phyloP scores from a whole-genome alignment of 371 early-diverging fungal species.

The Amoeboaphelidium occidentale region DNA sequence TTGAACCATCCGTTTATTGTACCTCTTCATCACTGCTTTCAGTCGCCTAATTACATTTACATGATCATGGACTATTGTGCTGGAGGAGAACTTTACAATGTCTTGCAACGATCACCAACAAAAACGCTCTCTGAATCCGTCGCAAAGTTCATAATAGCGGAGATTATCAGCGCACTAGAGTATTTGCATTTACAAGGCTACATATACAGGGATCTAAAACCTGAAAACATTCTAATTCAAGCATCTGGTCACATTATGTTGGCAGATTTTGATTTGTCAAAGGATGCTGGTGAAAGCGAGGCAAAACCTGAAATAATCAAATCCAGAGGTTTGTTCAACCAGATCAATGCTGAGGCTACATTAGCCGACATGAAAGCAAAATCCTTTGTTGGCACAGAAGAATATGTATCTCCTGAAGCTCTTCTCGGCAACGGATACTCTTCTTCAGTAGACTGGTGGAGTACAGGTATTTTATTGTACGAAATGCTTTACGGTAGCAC shows the following conservation, averaged over 20 bases:
- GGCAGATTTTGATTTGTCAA: conserved; percentile 86
- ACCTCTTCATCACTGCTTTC: conserved; percentile 84
- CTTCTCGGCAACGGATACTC: conserved; percentile 75
- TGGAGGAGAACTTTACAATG: conserved; percentile 43
- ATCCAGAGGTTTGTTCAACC: conserved; percentile 21
- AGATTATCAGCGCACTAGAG: conserved; percentile 75
- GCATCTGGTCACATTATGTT: conserved; percentile 87
- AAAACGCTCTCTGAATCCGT: conserved; percentile 62
- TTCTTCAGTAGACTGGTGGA: conserved; percentile 95
- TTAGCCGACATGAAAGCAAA: too few species aligned
- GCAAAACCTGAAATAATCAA: conserved; percentile 49
- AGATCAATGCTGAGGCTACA: conserved; percentile 2
- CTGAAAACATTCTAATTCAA: conserved; percentile 88
- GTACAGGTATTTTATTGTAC: conserved; percentile 81
- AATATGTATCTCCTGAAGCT: conserved; percentile 85
- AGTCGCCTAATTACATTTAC: conserved; percentile 76
- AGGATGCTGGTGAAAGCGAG: conserved; percentile 51
- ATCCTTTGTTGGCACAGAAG: conserved; percentile 15
- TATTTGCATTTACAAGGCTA: conserved; percentile 89
- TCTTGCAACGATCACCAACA: conserved; percentile 53
- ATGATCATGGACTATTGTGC: conserved; percentile 96
- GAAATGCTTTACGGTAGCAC: conserved; percentile 87
- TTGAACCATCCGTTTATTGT: conserved; percentile 93
- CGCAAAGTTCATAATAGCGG: conserved; percentile 92
- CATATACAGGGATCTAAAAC: conserved; percentile 96